Evolutionary conservation across 495 filamentous ascomycete genomes (phyloP).

Genomic region (Penicillium herquei): DNA sequence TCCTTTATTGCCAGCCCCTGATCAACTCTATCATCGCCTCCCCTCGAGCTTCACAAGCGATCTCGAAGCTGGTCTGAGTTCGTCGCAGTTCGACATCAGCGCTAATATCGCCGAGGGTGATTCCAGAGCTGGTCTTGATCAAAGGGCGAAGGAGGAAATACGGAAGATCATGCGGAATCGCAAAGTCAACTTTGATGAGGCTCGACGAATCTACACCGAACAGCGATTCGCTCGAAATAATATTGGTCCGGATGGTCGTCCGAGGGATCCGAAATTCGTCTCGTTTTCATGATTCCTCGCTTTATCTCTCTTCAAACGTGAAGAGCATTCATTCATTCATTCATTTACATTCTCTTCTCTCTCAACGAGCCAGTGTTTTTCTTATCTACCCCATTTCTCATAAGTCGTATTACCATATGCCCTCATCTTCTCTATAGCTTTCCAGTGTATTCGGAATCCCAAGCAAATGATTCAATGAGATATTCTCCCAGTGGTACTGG

Average conservation of each 20-base stretch:
- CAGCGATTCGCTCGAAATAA: slow-evolving; percentile 79
- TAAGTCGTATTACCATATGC: no score
- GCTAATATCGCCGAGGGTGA: slow-evolving; percentile 79
- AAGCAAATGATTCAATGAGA: no score
- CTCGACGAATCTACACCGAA: slow-evolving; percentile 78
- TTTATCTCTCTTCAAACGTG: background rate
- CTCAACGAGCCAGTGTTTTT: background rate
- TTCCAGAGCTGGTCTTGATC: slow-evolving; percentile 74
- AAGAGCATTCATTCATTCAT: no score
- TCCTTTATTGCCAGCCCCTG: slow-evolving; percentile 55
- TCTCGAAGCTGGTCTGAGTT: slow-evolving; percentile 81
- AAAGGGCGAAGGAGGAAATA: slow-evolving; percentile 73
- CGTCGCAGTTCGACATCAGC: slow-evolving; percentile 73
- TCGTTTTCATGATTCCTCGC: slow-evolving; percentile 69
- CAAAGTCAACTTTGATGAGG: slow-evolving; percentile 83
- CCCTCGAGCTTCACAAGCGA: slow-evolving; percentile 73
- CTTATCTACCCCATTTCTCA: background rate
- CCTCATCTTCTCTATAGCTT: no score
- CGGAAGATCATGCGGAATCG: slow-evolving; percentile 82
- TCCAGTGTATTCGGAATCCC: no score
- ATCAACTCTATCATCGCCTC: slow-evolving; percentile 69
- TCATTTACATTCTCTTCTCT: background rate
- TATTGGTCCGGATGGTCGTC: slow-evolving; percentile 83
- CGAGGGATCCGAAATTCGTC: slow-evolving; percentile 91
- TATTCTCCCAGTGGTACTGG: no score